These are phyloP conservation scores for Datura wrightii DNA, from an alignment of 257 asterid species.

Conservation along the genomic window DNA sequence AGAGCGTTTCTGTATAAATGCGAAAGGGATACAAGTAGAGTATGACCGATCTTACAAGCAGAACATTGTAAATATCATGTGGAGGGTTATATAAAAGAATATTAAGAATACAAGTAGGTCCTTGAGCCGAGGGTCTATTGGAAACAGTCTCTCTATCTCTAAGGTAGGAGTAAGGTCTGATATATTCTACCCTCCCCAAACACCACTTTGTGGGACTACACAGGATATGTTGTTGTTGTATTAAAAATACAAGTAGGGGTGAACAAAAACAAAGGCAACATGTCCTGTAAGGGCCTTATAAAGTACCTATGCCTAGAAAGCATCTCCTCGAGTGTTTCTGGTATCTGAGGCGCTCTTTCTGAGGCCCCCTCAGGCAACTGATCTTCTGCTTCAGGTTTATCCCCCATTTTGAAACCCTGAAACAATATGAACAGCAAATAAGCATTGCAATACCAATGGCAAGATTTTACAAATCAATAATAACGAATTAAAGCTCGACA, in stretches of 20 bases:
- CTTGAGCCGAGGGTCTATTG: no score
- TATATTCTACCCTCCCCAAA: no score
- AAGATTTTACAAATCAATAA: not conserved
- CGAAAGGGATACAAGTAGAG: not conserved
- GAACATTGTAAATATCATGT: not conserved
- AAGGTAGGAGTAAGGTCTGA: no score
- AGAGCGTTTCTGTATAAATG: not conserved
- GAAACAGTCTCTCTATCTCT: no score
- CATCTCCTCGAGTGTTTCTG: constrained; percentile 67
- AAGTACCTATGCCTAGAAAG: constrained; percentile 65
- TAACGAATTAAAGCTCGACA: not conserved
- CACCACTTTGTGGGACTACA: no score
- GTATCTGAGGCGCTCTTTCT: constrained; percentile 46
- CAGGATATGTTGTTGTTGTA: not conserved
- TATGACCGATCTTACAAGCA: not conserved
- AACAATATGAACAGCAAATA: constrained; percentile 28
- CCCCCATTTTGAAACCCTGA: constrained; percentile 54
- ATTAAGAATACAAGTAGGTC: not conserved
- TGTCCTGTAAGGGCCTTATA: not conserved
- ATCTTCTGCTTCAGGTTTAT: constrained; percentile 48
- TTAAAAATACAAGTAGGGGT: not conserved
- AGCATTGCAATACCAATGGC: constrained; percentile 11
- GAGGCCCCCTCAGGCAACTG: constrained; percentile 44
- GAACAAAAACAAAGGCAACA: constrained; percentile 12
- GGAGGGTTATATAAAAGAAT: not conserved